Evolutionary conservation across 352 stramenopile genomes (phyloP), one percentile per base, ranked within the genome.

Genomic region (Bremia lactucae): DNA sequence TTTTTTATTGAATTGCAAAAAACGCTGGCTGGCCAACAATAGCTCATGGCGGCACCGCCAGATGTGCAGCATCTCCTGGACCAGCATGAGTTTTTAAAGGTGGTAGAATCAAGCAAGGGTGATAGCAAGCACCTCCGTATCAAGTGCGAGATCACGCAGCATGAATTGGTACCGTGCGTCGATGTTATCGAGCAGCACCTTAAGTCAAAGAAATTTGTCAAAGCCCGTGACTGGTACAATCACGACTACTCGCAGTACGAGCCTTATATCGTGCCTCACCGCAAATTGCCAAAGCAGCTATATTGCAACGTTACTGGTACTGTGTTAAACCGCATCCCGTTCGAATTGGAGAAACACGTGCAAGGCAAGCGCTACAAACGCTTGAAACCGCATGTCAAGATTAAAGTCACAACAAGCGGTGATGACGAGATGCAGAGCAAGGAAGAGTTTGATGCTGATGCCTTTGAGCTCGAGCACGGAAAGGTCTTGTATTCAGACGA

Each of bases 201-300:
- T 18, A 55, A 68, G 39, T 83, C 70, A 29, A 94, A 91, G 58
- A 85, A 83, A 45, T 87, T 87, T 46, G 15, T 64, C 20, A 90
- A 94, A 49, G 71, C 76, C 4, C 75, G 76, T 35, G 73, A 88
- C 60, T 88, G 79, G 82, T 95, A 95, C 56, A 89, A 66, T 57
- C 67, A 84, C 59, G 83, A 95, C 60, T 95, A 89, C 68, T 81
- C 73, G 37, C 63, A 94, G 71, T 96, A 95, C 68, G 80, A 89
- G 59, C 85, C 85, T 44, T 88, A 91, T 51, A 92, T 96, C 43
- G 79, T 94, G 16, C 37, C 71, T 33, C 80, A 96, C 49, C 85
- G 84, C n/a, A 68, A 62, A 29, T 75, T 90, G 21, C 38, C 68
- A 21, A 92, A 93, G 51, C 68, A 78, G 33, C 42, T 96, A n/a